phyloP scores from a whole-genome alignment of 192 early-diverging fungal species.

The Podila horticola region DNA sequence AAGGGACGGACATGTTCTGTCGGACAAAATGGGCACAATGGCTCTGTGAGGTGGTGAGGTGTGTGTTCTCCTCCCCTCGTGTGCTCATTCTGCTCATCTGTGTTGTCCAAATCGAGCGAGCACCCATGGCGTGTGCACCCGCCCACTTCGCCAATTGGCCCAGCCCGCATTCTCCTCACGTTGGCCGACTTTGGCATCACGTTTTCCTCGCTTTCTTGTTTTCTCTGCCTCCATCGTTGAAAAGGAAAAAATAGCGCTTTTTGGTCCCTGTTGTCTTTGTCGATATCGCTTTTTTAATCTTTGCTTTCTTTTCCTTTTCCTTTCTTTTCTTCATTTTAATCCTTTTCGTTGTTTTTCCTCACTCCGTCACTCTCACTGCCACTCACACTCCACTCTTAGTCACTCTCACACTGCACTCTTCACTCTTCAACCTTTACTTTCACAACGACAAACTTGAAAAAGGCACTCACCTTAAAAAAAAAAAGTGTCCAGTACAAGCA shows the following conservation, averaged over 20 bases:
- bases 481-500: not conserved
- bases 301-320: not conserved
- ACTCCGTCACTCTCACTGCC: not conserved
- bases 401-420: not conserved
- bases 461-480: not conserved
- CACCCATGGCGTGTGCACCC: constrained; percentile 26
- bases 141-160: constrained; percentile 36
- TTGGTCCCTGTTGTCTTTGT: not conserved
- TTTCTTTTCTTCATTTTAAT: not conserved
- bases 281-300: not conserved
- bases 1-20: no score
- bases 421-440: not conserved
- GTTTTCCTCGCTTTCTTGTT: constrained; percentile 9
- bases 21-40: not conserved
- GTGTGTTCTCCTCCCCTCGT: not conserved
- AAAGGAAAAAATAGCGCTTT: not conserved
- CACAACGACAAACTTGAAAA: not conserved
- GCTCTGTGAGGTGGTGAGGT: not conserved
- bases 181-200: constrained; percentile 40
- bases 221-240: constrained; percentile 5
- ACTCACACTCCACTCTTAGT: not conserved
- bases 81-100: not conserved
- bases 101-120: constrained; percentile 31
- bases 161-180: constrained; percentile 15
- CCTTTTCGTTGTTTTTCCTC: not conserved